These are phyloP conservation scores for Ustilago curta DNA, from an alignment of 1,284 basidiomycete genomes.

Conservation along the genomic window DNA sequence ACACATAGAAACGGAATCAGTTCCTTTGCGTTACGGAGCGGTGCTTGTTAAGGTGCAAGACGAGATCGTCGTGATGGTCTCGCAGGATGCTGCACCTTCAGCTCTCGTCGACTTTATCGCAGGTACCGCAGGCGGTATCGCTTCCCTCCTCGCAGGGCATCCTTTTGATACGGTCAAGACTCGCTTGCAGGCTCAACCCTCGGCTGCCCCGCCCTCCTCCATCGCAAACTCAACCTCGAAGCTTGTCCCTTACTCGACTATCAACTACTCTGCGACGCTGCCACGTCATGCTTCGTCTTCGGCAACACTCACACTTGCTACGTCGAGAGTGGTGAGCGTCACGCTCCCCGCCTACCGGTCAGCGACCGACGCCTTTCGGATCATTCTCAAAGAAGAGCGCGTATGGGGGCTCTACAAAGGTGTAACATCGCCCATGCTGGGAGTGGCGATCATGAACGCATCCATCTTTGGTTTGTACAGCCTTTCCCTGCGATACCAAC, in stretches of 20 bases:
- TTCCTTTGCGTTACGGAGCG: too few species aligned
- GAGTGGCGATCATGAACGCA: slow-evolving; percentile 67
- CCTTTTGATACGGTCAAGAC: slow-evolving; percentile 68
- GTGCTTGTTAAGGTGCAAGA: too few species aligned
- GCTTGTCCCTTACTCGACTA: slow-evolving; percentile 1
- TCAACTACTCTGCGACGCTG: slow-evolving; percentile 6
- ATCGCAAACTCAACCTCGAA: not conserved
- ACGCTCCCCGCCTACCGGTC: slow-evolving; percentile 43
- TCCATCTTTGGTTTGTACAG: slow-evolving; percentile 63
- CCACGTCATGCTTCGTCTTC: slow-evolving; percentile 1
- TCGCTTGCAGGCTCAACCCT: slow-evolving; percentile 53
- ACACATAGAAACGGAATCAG: not conserved
- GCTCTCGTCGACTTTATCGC: slow-evolving; percentile 64
- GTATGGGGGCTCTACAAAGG: slow-evolving; percentile 64
- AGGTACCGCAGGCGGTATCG: slow-evolving; percentile 62
- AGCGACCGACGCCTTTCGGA: slow-evolving; percentile 56
- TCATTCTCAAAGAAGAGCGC: slow-evolving; percentile 58
- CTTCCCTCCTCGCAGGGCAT: slow-evolving; percentile 58
- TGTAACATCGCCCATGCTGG: slow-evolving; percentile 59
- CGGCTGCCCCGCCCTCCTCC: not conserved
- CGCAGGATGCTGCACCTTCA: slow-evolving; percentile 27
- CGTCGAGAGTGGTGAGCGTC: not conserved
- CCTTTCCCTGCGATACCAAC: slow-evolving; percentile 44
- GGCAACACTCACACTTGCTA: slow-evolving; percentile 20
- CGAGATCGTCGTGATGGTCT: not conserved